These are phyloP conservation scores for Venturia oleaginea DNA, from an alignment of 2,329 filamentous ascomycete species.

Conservation along the genomic window DNA sequence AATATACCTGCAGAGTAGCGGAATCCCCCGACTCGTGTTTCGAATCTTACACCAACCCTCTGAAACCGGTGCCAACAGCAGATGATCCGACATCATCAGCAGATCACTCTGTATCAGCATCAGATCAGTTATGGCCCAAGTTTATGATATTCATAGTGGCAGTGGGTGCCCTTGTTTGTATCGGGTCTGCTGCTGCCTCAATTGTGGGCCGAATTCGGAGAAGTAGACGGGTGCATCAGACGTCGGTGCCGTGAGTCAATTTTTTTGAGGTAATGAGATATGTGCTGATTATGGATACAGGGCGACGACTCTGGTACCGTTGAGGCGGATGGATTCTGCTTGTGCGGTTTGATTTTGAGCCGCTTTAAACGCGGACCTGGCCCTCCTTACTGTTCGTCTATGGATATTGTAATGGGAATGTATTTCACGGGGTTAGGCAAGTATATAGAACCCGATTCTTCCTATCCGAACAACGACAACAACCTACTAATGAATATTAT, in stretches of 20 bases:
- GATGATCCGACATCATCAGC: background rate
- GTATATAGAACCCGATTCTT: too few relatives aligned
- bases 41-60: background rate
- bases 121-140: background rate
- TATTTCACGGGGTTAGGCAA: too few relatives aligned
- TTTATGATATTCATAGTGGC: background rate
- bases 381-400: background rate
- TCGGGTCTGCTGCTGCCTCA: background rate
- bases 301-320: background rate
- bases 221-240: background rate
- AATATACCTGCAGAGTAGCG: background rate
- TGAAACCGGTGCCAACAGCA: background rate
- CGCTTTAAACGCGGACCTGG: background rate
- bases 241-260: background rate
- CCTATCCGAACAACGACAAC: too few relatives aligned
- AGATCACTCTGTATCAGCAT: background rate
- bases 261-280: background rate
- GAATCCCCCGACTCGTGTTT: background rate
- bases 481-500: too few relatives aligned
- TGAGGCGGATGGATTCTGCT: background rate
- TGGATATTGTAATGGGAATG: too few relatives aligned
- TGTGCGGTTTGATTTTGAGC: background rate
- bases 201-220: background rate
- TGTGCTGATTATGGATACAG: background rate
- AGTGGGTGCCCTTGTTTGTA: background rate